Evolutionary conservation across 2,329 filamentous ascomycete species (phyloP).

Genomic region (Huntiella decipiens): DNA sequence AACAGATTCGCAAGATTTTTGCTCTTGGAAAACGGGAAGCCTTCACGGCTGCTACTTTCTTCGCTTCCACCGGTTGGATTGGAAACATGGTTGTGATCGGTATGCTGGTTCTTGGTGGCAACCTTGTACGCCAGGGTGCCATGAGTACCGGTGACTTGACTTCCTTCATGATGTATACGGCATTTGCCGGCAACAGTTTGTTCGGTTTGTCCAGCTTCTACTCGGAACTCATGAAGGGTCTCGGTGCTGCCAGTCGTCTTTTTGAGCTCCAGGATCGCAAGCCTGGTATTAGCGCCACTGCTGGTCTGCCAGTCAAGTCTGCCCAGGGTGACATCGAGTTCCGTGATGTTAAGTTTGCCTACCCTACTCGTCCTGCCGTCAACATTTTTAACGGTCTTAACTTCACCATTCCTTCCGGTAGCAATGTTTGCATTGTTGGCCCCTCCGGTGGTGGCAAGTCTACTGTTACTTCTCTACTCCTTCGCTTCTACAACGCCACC

Average conservation of each 20-base stretch:
- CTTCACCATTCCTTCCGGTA: conserved; percentile 83
- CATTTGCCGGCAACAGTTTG: conserved; percentile 65
- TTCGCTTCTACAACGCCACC: conserved; percentile 79
- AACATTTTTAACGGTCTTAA: conserved; percentile 73
- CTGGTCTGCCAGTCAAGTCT: conserved; percentile 58
- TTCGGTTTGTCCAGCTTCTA: conserved; percentile 94
- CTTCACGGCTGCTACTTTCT: conserved; percentile 78
- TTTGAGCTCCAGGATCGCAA: conserved; percentile 90
- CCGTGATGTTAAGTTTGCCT: conserved; percentile 68
- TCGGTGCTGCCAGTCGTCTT: conserved; percentile 84
- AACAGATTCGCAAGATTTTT: conserved; percentile 82
- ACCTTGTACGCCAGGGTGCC: conserved; percentile 67
- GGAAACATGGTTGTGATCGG: conserved; percentile 93
- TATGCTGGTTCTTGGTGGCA: conserved; percentile 75
- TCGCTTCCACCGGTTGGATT: conserved; percentile 67
- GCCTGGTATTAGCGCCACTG: conserved; percentile 71
- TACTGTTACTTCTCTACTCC: conserved; percentile 75
- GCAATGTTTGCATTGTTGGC: conserved; percentile 89
- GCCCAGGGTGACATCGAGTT: conserved; percentile 83
- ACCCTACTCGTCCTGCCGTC: conserved; percentile 83
- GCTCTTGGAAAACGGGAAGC: conserved; percentile 73
- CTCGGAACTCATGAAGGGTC: conserved; percentile 96
- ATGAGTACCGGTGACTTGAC: conserved; percentile 87
- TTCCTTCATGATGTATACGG: conserved; percentile 97
- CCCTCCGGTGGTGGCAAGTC: conserved; percentile 93